Evolutionary conservation across 257 asterid species (phyloP).

Genomic region (Capsicum rhomboideum): DNA sequence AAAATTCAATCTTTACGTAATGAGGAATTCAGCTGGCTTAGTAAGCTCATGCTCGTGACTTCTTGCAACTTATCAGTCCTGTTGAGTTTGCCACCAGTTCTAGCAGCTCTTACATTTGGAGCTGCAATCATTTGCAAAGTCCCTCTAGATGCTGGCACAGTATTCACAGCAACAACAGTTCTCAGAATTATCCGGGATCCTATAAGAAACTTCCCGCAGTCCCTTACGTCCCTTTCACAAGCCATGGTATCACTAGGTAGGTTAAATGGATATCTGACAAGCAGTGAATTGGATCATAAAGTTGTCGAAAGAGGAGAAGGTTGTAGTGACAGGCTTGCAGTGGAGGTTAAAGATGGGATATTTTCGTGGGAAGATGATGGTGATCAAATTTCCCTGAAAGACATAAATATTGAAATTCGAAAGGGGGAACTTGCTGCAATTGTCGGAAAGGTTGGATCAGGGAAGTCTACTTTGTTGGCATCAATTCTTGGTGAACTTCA

Average conservation of each 20-base stretch:
- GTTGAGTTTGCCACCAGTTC: constrained; percentile 36
- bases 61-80: constrained; percentile 25
- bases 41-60: constrained; percentile 30
- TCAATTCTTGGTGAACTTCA: constrained; percentile 62
- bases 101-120: constrained; percentile 41
- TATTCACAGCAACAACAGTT: constrained; percentile 49
- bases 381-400: constrained; percentile 14
- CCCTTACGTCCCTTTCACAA: constrained; percentile 44
- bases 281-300: constrained; percentile 31
- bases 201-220: constrained; percentile 46
- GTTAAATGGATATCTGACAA: constrained; percentile 40
- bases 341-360: constrained; percentile 36
- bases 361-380: constrained; percentile 64
- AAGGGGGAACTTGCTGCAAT: constrained; percentile 69
- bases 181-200: constrained; percentile 63
- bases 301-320: constrained; percentile 37
- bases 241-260: constrained; percentile 47
- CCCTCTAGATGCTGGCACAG: constrained; percentile 38
- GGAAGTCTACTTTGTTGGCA: constrained; percentile 60
- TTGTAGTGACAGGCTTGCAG: constrained; percentile 21
- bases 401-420: constrained; percentile 34
- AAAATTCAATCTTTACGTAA: constrained; percentile 31
- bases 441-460: constrained; percentile 78
- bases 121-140: constrained; percentile 19
- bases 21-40: constrained; percentile 41